Percentiles rank a stretch among this genome's conserved stretches.
Evolutionary conservation across 768 basidiomycete species (phyloP).

Genomic region (Termitomyces sp.): DNA sequence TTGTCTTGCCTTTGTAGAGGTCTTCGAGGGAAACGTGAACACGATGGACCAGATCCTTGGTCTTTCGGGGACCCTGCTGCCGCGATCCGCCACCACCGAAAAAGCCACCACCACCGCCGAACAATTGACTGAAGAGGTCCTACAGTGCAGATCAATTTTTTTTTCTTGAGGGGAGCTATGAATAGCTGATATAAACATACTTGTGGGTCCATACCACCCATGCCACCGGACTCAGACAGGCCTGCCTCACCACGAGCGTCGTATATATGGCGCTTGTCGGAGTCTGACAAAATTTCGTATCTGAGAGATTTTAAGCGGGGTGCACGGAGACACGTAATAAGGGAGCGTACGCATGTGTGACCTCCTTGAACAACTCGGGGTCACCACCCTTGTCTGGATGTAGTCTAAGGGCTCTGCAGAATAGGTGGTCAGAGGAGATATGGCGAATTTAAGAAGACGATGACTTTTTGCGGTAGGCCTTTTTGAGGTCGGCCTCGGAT

Average conservation of each 20-base stretch:
- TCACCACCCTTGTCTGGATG: conserved; percentile 96
- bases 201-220: conserved; percentile 97
- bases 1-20: conserved; percentile 97
- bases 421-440: conserved; percentile 5
- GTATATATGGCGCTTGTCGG: conserved; percentile 76
- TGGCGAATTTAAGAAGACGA: neutral
- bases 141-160: conserved; percentile 22
- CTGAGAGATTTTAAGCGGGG: conserved; percentile 32
- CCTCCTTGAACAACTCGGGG: conserved; percentile 95
- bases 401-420: conserved; percentile 66
- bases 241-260: conserved; percentile 94
- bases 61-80: conserved; percentile 78
- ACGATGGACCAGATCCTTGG: conserved; percentile 97
- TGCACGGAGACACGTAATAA: conserved; percentile 4
- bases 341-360: conserved; percentile 84
- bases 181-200: conserved; percentile 30
- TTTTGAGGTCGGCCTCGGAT: conserved; percentile 84
- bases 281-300: conserved; percentile 90
- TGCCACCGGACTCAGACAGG: conserved; percentile 77
- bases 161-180: neutral
- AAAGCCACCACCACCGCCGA: conserved; percentile 73
- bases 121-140: conserved; percentile 97
- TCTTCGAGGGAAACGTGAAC: conserved; percentile 97
- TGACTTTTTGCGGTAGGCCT: conserved; percentile 93
- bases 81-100: conserved; percentile 64